phyloP scores from a whole-genome alignment of 2,329 filamentous ascomycete species.

The Xenosphaeropsis pyriputrescens region DNA sequence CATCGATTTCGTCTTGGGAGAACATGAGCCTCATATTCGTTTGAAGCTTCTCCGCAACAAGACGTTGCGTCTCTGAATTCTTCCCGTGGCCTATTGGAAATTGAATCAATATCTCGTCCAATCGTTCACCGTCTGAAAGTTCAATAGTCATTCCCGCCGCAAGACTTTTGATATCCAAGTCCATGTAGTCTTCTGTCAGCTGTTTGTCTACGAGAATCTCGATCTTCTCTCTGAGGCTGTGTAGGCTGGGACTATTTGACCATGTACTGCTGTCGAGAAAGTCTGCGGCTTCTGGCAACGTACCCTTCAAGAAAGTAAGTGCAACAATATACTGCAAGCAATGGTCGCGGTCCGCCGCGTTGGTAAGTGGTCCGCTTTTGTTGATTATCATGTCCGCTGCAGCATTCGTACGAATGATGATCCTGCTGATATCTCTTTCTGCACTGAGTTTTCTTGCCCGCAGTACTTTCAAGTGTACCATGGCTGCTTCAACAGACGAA shows the following conservation, averaged over 20 bases:
- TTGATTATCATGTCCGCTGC: conserved; percentile 98
- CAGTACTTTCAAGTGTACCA: conserved; percentile 74
- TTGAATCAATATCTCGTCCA: conserved; percentile 85
- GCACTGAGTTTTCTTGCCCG: conserved; percentile 78
- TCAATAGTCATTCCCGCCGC: conserved; percentile 92
- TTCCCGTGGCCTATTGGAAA: conserved; percentile 87
- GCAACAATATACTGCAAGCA: conserved; percentile 99
- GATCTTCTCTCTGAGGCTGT: conserved; percentile 86
- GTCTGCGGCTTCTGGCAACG: conserved; percentile 81
- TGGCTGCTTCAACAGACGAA: conserved; percentile 88
- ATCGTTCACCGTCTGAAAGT: conserved; percentile 82
- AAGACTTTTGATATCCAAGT: conserved; percentile 86
- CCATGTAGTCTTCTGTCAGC: conserved; percentile 92
- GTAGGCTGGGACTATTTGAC: conserved; percentile 76
- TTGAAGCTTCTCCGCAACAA: conserved; percentile 92
- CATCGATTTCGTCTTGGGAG: conserved; percentile 58
- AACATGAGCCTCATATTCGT: conserved; percentile 80
- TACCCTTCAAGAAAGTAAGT: conserved; percentile 92
- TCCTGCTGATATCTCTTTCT: conserved; percentile 80
- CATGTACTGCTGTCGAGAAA: conserved; percentile 89
- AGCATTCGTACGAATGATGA: conserved; percentile 94
- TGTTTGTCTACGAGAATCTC: conserved; percentile 90
- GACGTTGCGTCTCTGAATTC: conserved; percentile 88
- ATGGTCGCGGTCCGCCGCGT: conserved; percentile 98
- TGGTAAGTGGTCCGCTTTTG: conserved; percentile 99